These are phyloP conservation scores for Kandelia obovata DNA, from an alignment of 345 rosid species.

Conservation along the genomic window DNA sequence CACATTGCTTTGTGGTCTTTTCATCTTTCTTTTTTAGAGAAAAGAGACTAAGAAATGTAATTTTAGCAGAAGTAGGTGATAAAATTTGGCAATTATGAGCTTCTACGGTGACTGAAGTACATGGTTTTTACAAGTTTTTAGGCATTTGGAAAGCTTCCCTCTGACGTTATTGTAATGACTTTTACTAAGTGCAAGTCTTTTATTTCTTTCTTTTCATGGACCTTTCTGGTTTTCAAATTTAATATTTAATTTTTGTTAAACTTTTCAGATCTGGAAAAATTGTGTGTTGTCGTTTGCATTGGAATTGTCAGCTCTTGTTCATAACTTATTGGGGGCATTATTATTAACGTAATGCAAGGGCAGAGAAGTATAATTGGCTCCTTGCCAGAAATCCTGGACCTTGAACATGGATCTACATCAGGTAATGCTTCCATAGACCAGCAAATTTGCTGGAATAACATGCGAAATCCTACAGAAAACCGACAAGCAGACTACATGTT, in stretches of 20 bases:
- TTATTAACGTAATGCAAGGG: conserved; percentile 68
- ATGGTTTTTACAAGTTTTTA: no score
- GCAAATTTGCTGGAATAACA: conserved; percentile 60
- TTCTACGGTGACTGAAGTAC: no score
- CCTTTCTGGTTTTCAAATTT: conserved; percentile 13
- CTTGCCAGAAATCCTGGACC: conserved; percentile 63
- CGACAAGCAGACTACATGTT: conserved; percentile 44
- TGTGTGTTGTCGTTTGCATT: conserved; percentile 16
- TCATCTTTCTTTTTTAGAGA: not conserved
- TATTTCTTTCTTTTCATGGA: not conserved
- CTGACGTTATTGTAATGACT: no score
- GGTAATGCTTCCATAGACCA: conserved; percentile 52
- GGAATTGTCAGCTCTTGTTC: conserved; percentile 19
- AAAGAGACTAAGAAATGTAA: not conserved
- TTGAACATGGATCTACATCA: conserved; percentile 78
- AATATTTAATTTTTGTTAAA: not conserved
- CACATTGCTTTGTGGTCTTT: not conserved
- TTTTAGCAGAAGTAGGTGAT: not conserved
- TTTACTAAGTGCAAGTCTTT: no score
- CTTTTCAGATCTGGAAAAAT: conserved; percentile 11
- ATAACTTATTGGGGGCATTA: conserved; percentile 16
- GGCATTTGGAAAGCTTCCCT: no score
- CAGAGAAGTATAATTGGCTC: conserved; percentile 71
- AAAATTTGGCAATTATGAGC: no score
- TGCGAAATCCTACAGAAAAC: conserved; percentile 47